Percentiles rank a stretch among this genome's conserved stretches.
Evolutionary conservation across 2,329 filamentous ascomycete species (phyloP).

Genomic region (Thermoascus crustaceus): DNA sequence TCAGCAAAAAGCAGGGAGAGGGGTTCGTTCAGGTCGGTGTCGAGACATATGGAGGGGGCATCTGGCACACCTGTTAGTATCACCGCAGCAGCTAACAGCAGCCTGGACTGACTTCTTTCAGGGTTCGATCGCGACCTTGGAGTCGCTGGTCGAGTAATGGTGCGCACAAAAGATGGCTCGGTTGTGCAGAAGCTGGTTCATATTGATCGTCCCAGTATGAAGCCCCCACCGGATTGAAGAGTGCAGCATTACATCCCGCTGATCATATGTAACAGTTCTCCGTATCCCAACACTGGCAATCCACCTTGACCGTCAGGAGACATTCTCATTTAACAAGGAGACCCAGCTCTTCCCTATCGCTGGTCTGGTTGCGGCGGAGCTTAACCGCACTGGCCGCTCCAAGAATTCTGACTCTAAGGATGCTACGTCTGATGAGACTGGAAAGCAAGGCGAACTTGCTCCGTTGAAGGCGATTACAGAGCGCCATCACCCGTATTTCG

Average conservation of each 20-base stretch:
- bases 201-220: slow-evolving; percentile 66
- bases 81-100: neutral
- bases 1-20: slow-evolving; percentile 77
- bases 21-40: slow-evolving; percentile 93
- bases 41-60: slow-evolving; percentile 91
- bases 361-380: slow-evolving; percentile 75
- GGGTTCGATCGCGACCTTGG: slow-evolving; percentile 92
- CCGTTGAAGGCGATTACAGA: slow-evolving; percentile 70
- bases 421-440: slow-evolving; percentile 20
- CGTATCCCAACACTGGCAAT: slow-evolving; percentile 91
- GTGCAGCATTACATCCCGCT: neutral
- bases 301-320: slow-evolving; percentile 78
- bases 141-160: slow-evolving; percentile 80
- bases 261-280: slow-evolving; percentile 46
- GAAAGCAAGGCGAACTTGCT: slow-evolving; percentile 52
- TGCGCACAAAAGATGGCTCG: slow-evolving; percentile 62
- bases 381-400: slow-evolving; percentile 61
- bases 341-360: slow-evolving; percentile 90
- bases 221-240: slow-evolving; percentile 5
- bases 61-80: slow-evolving; percentile 79
- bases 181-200: slow-evolving; percentile 82
- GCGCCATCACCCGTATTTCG: slow-evolving; percentile 79
- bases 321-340: slow-evolving; percentile 94
- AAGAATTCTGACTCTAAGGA: slow-evolving; percentile 31
- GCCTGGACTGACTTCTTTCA: slow-evolving; percentile 17